phyloP scores from a whole-genome alignment of 192 early-diverging fungal species.

The Rhizoclosmatium sp. region DNA sequence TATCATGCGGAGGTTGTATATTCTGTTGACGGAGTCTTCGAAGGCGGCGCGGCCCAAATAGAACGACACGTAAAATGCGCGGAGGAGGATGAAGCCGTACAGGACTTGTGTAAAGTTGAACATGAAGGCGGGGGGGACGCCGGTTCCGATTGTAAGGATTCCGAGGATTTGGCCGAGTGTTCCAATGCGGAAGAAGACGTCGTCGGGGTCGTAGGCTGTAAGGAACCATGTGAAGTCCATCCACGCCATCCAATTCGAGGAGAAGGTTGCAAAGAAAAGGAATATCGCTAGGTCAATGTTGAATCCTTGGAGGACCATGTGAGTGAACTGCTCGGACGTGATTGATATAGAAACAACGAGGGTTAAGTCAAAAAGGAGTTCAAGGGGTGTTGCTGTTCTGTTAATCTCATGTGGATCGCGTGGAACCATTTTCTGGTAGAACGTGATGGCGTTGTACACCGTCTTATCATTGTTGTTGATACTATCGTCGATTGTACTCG shows the following conservation, averaged over 20 bases:
- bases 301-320: not conserved
- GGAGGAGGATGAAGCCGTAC: not conserved
- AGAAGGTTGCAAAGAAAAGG: not conserved
- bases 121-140: not conserved
- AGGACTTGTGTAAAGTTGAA: not conserved
- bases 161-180: slow-evolving; percentile 15
- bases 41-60: not conserved
- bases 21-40: not conserved
- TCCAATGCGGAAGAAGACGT: slow-evolving; percentile 4
- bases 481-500: not conserved
- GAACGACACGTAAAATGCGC: not conserved
- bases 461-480: not conserved
- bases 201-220: not conserved
- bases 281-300: not conserved
- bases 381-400: not conserved
- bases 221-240: slow-evolving; percentile 6
- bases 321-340: not conserved
- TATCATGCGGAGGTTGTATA: not conserved
- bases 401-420: slow-evolving; percentile 1
- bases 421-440: not conserved
- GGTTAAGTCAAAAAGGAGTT: slow-evolving; percentile 18
- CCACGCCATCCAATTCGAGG: slow-evolving; percentile 9
- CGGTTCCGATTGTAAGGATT: not conserved
- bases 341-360: slow-evolving; percentile 5
- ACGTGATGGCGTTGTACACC: not conserved